Evolutionary conservation across 1,139 yeast species (phyloP).

Genomic region (Arxiozyma slooffiae): DNA sequence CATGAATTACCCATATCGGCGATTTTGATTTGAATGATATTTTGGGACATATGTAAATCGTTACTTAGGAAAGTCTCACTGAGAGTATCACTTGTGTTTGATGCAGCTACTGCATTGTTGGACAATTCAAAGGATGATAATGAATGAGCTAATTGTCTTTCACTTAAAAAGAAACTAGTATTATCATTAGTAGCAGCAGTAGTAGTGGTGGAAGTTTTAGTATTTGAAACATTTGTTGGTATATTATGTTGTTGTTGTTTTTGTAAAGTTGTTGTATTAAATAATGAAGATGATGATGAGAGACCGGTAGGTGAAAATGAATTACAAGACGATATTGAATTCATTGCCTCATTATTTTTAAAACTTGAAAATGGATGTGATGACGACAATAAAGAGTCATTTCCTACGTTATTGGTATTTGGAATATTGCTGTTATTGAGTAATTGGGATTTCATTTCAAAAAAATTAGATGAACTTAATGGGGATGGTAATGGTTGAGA

Average conservation of each 20-base stretch:
- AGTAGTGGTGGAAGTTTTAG: slow-evolving; percentile 9
- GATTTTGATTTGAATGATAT: slow-evolving; percentile 44
- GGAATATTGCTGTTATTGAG: slow-evolving; percentile 11
- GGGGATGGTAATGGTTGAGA: slow-evolving; percentile 83
- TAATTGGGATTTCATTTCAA: slow-evolving; percentile 28
- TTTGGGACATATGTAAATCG: slow-evolving; percentile 15
- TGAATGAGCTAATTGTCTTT: slow-evolving; percentile 19
- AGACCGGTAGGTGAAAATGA: neutral
- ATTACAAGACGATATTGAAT: slow-evolving; percentile 3
- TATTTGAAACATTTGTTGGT: slow-evolving; percentile 3
- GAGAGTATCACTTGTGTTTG: neutral
- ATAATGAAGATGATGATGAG: neutral
- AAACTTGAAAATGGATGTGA: slow-evolving; percentile 7
- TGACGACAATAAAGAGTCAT: slow-evolving; percentile 13
- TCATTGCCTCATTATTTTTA: slow-evolving; percentile 6
- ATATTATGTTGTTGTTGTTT: slow-evolving; percentile 1
- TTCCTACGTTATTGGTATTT: slow-evolving; percentile 7
- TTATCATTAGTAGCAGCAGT: no score
- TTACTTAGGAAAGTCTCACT: neutral
- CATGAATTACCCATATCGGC: slow-evolving; percentile 75
- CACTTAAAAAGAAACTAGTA: slow-evolving; percentile 1
- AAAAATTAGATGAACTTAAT: slow-evolving; percentile 38
- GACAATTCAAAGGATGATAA: slow-evolving; percentile 28
- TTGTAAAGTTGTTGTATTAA: neutral
- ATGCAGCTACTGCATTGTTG: slow-evolving; percentile 17